Evolutionary conservation across 805 yeast genomes (phyloP).

Genomic region (Teunomyces tritomae): DNA sequence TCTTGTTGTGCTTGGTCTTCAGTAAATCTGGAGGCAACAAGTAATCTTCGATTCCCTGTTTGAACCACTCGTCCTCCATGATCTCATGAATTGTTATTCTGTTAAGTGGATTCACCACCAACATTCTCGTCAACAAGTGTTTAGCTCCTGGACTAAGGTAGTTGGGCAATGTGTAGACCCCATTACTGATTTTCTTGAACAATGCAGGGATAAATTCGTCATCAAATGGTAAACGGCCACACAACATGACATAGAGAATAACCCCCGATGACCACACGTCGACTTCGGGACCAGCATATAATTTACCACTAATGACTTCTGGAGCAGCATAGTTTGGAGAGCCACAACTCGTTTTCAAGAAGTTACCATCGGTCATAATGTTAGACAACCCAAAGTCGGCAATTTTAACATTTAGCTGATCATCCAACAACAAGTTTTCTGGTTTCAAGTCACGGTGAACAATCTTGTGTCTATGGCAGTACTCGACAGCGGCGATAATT

Average conservation of each 20-base stretch:
- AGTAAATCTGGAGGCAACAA: slow-evolving; percentile 28
- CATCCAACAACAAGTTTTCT: slow-evolving; percentile 46
- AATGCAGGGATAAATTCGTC: slow-evolving; percentile 31
- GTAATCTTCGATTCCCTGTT: slow-evolving; percentile 26
- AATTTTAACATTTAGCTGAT: slow-evolving; percentile 27
- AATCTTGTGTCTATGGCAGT: slow-evolving; percentile 31
- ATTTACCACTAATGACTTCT: slow-evolving; percentile 29
- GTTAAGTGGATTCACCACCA: slow-evolving; percentile 30
- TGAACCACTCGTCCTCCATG: slow-evolving; percentile 32
- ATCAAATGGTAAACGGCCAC: slow-evolving; percentile 29
- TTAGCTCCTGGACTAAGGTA: slow-evolving; percentile 28
- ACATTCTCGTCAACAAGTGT: slow-evolving; percentile 26
- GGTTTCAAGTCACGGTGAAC: slow-evolving; percentile 83
- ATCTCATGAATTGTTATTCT: slow-evolving; percentile 30
- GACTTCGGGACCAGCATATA: slow-evolving; percentile 32
- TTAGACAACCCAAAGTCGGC: slow-evolving; percentile 31
- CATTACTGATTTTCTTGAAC: slow-evolving; percentile 29
- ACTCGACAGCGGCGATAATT: slow-evolving; percentile 30
- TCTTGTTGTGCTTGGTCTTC: slow-evolving; percentile 22
- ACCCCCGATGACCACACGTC: slow-evolving; percentile 32
- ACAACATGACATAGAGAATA: slow-evolving; percentile 28
- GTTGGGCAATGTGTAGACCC: slow-evolving; percentile 32
- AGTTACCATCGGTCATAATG: slow-evolving; percentile 32
- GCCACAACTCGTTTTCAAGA: slow-evolving; percentile 29
- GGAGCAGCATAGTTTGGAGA: slow-evolving; percentile 32